Evolutionary conservation across 1,139 yeast species (phyloP), one percentile per base, ranked within the genome.

Genomic region (Kodamaea arcana): DNA sequence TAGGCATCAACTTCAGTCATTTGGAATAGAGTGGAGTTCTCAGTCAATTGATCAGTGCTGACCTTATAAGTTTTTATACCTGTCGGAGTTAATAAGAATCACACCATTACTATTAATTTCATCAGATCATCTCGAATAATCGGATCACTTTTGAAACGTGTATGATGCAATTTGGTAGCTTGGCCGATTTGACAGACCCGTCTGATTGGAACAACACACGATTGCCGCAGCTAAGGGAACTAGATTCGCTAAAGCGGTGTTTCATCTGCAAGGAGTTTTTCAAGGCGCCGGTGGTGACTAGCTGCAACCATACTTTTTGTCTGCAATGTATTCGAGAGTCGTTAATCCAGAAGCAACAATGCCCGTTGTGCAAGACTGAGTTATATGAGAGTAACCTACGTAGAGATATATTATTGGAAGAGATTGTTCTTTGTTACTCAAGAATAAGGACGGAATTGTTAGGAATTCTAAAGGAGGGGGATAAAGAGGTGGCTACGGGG

Each of bases 281-380:
- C 41, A 70, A 63, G 30, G 90, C 94, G 0, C 97, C 98, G 1
- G 88, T 87, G 36, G 64, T 84, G 29, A 85, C 97, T 1, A 72
- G 82, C 5, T 90, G 97, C 61, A 83, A 85, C 31, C 97, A 92
- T 54, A 82, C 94, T 0, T 92, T 88, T 54, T 92, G 98, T 56
- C 87, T 96, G 1, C 71, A 82, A 15, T 92, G 98, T 55, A 85
- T 92, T 24, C 70, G 97, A 41, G 76, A 83, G 43, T 78, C 82
- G 42, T 60, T 90, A 31, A 65, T 78, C 16, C 62, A 61, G 29
- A 77, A 75, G 24, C 72, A 73, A 26, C 63, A 72, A 38, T 92
- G 97, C 53, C 97, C 97, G 0, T 61, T 85, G 33, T 92, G 98
- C 56, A 72, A 83, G 25, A 65, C 74, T 10, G 86, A 80, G 46